Base-by-base conservation (phyloP, 1,284 basidiomycete genomes). In the Tilletia indica region DNA sequence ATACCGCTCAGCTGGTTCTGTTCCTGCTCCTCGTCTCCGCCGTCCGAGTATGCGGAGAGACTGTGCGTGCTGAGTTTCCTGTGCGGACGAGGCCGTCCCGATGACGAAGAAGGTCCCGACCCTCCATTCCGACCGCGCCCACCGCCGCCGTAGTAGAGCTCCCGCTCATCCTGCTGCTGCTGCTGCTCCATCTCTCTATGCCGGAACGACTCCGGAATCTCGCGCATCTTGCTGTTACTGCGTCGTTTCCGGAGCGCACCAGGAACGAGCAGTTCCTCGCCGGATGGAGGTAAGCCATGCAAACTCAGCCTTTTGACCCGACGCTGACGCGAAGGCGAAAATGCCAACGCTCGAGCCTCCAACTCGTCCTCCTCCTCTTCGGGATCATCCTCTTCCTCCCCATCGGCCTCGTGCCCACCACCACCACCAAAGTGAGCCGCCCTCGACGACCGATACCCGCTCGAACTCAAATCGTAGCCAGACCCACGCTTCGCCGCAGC, bases 1-100 rank as follows among this genome's bases (percentile, higher is more conserved):
- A 70, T 72, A 51, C 79, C 79, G 45, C 79, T 51, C 36, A 80
- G 45, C 68, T 80, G 79, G 4, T 75, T 72, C 25, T 31, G 25
- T 31, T 31, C 25, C 25, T 31, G 25, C 70, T 73, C 77, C 19
- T 77, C 77, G n/a, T 63, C 71, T 36, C 51, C 72, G 19, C 16
- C 16, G 31, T 64, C 61, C 6, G 61, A 64, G 36, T 64, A 34
- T 8, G 61, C 61, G 5, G 21, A 61, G 34, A 34, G 9, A 34
- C 58, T 63, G 14, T 34, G 31, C 1, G 12, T n/a, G 61, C 61
- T 38, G 61, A n/a, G 31, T 38, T 58, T 19, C 45, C 36, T 36
- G 38, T 25, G 16, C 34, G 34, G 61, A 39, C 34, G 38, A 19
- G 36, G 31, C 16, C 61, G 36, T 19, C 9, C 61, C 3, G 36